These are phyloP conservation scores for Rosa chinensis DNA, from an alignment of 306 rosid species.

Conservation along the genomic window DNA sequence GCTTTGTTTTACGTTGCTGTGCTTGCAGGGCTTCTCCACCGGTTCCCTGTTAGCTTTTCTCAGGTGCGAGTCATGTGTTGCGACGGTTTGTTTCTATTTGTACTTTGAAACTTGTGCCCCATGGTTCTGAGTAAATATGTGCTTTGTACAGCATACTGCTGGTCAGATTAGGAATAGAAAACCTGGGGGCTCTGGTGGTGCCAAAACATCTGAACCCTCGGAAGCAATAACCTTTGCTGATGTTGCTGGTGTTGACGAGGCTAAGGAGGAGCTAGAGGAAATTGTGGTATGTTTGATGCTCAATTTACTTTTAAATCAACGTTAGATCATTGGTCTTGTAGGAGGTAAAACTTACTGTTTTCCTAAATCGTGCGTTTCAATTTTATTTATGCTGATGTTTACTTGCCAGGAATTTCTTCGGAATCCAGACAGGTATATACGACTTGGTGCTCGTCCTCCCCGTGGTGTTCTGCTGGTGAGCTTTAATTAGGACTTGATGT, in stretches of 20 bases:
- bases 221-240: conserved; percentile 89
- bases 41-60: conserved; percentile 85
- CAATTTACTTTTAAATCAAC: conserved; percentile 9
- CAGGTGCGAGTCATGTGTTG: conserved; percentile 48
- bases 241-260: conserved; percentile 98
- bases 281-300: conserved; percentile 80
- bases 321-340: conserved; percentile 15
- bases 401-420: conserved; percentile 90
- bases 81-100: not conserved
- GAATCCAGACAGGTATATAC: conserved; percentile 81
- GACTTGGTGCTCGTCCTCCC: conserved; percentile 99
- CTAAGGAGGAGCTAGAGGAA: conserved; percentile 98
- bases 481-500: conserved; percentile 26
- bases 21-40: conserved; percentile 85
- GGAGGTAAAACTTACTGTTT: conserved; percentile 13
- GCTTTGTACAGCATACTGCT: conserved; percentile 67
- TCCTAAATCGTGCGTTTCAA: not conserved
- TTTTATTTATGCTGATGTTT: conserved; percentile 30
- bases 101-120: conserved; percentile 12
- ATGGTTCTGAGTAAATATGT: conserved; percentile 37
- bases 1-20: conserved; percentile 85
- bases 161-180: conserved; percentile 91
- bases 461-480: conserved; percentile 99
- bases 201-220: conserved; percentile 79
- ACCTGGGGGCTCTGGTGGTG: conserved; percentile 71